phyloP scores from a whole-genome alignment of 2,329 filamentous ascomycete genomes.

The Rhynchosporium agropyri region DNA sequence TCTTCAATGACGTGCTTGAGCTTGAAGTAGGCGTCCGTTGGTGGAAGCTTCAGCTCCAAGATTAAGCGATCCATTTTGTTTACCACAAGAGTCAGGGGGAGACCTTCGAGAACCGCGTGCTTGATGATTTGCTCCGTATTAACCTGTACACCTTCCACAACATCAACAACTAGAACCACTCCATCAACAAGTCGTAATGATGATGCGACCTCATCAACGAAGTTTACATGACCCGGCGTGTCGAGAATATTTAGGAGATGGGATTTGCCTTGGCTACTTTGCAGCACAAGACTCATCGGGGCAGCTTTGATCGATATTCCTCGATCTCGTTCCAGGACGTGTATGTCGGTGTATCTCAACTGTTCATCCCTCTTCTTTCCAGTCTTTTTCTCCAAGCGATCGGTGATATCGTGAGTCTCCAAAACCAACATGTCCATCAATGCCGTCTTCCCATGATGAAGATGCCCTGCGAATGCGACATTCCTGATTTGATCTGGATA shows the following conservation, averaged over 20 bases:
- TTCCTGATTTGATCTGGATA: slow-evolving; percentile 95
- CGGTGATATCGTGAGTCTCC: slow-evolving; percentile 87
- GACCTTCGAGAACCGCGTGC: slow-evolving; percentile 85
- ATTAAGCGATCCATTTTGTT: slow-evolving; percentile 98
- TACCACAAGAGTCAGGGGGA: slow-evolving; percentile 86
- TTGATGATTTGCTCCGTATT: slow-evolving; percentile 98
- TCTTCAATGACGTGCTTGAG: slow-evolving; percentile 98
- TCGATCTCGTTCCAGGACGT: slow-evolving; percentile 84
- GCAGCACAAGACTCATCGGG: slow-evolving; percentile 91
- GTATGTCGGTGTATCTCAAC: slow-evolving; percentile 91
- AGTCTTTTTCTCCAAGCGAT: slow-evolving; percentile 76
- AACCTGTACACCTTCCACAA: slow-evolving; percentile 97
- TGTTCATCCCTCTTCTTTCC: slow-evolving; percentile 86
- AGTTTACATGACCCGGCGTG: slow-evolving; percentile 97
- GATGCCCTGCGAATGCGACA: slow-evolving; percentile 84
- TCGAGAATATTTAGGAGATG: slow-evolving; percentile 94
- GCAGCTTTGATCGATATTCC: slow-evolving; percentile 90
- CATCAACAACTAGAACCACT: slow-evolving; percentile 90
- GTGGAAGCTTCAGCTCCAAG: slow-evolving; percentile 89
- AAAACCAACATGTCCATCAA: slow-evolving; percentile 98
- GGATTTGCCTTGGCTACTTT: slow-evolving; percentile 88
- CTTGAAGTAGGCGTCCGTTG: slow-evolving; percentile 97
- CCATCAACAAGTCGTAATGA: slow-evolving; percentile 87
- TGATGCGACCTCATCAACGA: slow-evolving; percentile 93
- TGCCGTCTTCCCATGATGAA: slow-evolving; percentile 97